Conservation (phyloP, 495 filamentous ascomycete genomes). For the Aspergillus campestris region DNA sequence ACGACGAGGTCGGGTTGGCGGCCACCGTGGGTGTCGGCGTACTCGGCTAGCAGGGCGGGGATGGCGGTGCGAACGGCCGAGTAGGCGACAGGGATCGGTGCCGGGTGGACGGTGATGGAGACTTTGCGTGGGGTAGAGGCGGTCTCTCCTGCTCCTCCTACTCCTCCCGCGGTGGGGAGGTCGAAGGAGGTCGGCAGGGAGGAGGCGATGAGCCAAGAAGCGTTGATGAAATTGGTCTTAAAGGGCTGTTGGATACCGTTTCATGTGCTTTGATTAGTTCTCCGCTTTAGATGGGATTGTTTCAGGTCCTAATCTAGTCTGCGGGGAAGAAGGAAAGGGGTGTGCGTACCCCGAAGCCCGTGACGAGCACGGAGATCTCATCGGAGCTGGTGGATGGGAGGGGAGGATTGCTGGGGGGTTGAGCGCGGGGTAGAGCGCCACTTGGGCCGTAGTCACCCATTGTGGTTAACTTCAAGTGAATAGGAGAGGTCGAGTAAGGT, state of each 20-base stretch:
- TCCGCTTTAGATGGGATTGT: too few species aligned
- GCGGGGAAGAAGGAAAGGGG: conserved; percentile 2
- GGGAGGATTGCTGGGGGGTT: conserved; percentile 9
- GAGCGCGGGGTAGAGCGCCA: conserved; percentile 10
- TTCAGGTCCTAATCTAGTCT: too few species aligned
- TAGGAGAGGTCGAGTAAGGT: conserved; percentile 1
- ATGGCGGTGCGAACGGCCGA: conserved; percentile 50
- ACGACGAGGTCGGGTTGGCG: conserved; percentile 56
- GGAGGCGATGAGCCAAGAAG: conserved; percentile 60
- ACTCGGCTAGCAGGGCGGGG: conserved; percentile 45
- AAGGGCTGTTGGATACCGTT: conserved; percentile 46
- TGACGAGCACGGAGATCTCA: conserved; percentile 60
- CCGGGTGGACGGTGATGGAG: conserved; percentile 55
- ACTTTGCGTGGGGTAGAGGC: conserved; percentile 38
- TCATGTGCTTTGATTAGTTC: too few species aligned
- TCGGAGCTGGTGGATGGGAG: conserved; percentile 10
- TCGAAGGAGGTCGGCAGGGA: conserved; percentile 33
- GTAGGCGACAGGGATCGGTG: conserved; percentile 64
- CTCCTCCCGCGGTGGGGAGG: conserved; percentile 8
- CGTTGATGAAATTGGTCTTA: conserved; percentile 57
- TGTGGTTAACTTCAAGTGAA: background rate
- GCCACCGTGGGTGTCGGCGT: conserved; percentile 24
- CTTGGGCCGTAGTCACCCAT: conserved; percentile 36
- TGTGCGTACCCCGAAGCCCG: conserved; percentile 56
- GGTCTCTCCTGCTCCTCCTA: conserved; percentile 1